Percentiles rank a stretch among this genome's conserved stretches.
phyloP scores from a whole-genome alignment of 306 rosid species.

The Benincasa hispida region DNA sequence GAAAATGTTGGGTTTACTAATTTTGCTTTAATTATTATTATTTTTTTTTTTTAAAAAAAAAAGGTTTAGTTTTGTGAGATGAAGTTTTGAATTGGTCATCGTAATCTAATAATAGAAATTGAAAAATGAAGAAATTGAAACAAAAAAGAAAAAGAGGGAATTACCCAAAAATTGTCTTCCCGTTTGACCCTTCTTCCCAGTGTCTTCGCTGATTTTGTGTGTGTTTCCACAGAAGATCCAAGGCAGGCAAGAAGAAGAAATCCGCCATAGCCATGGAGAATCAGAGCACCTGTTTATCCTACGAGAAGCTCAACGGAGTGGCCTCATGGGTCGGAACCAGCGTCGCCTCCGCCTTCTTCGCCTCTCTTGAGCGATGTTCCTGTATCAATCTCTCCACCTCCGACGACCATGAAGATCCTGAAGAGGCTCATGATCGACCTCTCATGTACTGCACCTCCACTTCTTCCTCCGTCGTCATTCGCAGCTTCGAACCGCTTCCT shows the following conservation, averaged over 20 bases:
- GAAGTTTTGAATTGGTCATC: not conserved
- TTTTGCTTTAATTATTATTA: not conserved
- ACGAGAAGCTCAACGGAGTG: constrained; percentile 31
- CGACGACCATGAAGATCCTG: constrained; percentile 30
- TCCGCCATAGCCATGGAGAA: constrained; percentile 7
- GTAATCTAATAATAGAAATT: not conserved
- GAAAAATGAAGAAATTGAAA: not conserved
- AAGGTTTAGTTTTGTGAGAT: not conserved
- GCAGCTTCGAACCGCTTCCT: constrained; percentile 16
- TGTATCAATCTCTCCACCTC: constrained; percentile 38
- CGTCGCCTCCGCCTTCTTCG: constrained; percentile 40
- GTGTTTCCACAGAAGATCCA: not conserved
- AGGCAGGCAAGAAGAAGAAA: not conserved
- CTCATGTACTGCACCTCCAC: constrained; percentile 28
- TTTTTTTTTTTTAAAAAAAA: no score
- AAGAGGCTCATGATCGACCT: constrained; percentile 36
- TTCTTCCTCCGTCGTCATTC: constrained; percentile 23
- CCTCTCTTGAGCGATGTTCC: constrained; percentile 33
- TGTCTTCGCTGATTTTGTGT: not conserved
- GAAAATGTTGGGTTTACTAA: not conserved
- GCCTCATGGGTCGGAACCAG: constrained; percentile 25
- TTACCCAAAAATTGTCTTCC: not conserved
- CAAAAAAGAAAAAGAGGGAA: no score
- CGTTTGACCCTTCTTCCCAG: not conserved
- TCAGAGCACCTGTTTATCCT: constrained; percentile 21